These are phyloP conservation scores for Paracorniculantispora psalliotae DNA, from an alignment of 2,329 filamentous ascomycete species.

Conservation along the genomic window DNA sequence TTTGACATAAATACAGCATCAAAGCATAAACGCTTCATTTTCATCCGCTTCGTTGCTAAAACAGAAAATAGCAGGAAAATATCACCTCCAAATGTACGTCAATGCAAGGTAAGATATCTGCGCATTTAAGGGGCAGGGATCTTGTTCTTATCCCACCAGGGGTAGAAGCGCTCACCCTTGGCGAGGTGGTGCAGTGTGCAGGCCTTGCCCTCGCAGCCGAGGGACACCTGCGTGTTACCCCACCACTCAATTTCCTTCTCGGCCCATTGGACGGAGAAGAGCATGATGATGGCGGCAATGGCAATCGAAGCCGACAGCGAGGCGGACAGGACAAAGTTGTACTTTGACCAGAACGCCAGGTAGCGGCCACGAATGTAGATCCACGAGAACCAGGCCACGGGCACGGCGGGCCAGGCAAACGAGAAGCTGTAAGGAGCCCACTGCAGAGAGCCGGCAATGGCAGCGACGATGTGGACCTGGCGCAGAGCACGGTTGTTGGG, in stretches of 20 bases:
- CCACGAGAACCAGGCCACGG: constrained; percentile 44
- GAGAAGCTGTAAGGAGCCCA: constrained; percentile 42
- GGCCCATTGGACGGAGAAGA: constrained; percentile 42
- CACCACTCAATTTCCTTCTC: constrained; percentile 38
- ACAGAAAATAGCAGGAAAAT: not conserved
- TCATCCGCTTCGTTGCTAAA: not conserved
- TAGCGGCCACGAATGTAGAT: constrained; percentile 41
- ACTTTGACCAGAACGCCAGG: constrained; percentile 46
- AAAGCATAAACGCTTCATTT: not conserved
- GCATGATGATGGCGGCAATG: constrained; percentile 41
- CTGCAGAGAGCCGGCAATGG: constrained; percentile 34
- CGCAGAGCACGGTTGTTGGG: constrained; percentile 29
- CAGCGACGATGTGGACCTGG: constrained; percentile 38
- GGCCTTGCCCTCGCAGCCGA: constrained; percentile 22
- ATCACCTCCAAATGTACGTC: not conserved
- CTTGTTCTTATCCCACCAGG: constrained; percentile 22
- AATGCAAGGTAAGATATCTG: not conserved
- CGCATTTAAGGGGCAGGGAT: constrained; percentile 19
- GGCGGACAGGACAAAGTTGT: constrained; percentile 44
- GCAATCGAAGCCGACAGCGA: constrained; percentile 41
- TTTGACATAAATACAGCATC: not conserved
- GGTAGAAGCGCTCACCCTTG: constrained; percentile 24
- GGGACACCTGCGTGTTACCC: constrained; percentile 33
- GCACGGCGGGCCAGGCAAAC: constrained; percentile 43
- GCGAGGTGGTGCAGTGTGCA: constrained; percentile 21